phyloP scores from a whole-genome alignment of 768 basidiomycete genomes.

The Tricholoma saponaceum region DNA sequence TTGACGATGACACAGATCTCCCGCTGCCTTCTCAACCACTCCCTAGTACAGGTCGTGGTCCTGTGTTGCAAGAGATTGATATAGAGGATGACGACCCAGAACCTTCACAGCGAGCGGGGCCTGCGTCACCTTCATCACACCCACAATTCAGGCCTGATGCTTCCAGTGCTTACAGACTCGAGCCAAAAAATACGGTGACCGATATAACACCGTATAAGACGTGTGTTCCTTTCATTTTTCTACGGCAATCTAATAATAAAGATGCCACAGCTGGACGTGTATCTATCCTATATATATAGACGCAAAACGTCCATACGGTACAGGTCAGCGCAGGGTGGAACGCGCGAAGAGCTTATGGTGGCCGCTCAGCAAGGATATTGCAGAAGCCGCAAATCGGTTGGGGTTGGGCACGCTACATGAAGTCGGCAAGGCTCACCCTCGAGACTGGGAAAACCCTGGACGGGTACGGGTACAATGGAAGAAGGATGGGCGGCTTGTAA shows the following conservation, averaged over 20 bases:
- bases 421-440: constrained; percentile 85
- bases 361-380: constrained; percentile 92
- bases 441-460: constrained; percentile 98
- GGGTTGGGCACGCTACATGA: constrained; percentile 84
- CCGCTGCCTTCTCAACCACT: constrained; percentile 69
- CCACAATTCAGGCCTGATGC: constrained; percentile 21
- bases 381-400: constrained; percentile 72
- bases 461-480: constrained; percentile 92
- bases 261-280: constrained; percentile 75
- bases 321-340: constrained; percentile 77
- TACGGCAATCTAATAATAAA: constrained; percentile 13
- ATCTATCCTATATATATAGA: constrained; percentile 98
- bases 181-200: constrained; percentile 40
- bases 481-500: constrained; percentile 66
- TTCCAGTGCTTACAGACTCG: constrained; percentile 18
- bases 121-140: constrained; percentile 48
- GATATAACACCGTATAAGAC: constrained; percentile 84
- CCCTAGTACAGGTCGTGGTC: constrained; percentile 68
- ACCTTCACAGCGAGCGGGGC: constrained; percentile 41
- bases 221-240: constrained; percentile 38
- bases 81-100: constrained; percentile 39
- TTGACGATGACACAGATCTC: constrained; percentile 93
- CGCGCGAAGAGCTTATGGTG: constrained; percentile 85
- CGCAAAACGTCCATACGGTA: constrained; percentile 85
- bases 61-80: constrained; percentile 74